Conservation (phyloP, 2,329 filamentous ascomycete genomes). For the Fusarium sp. region DNA sequence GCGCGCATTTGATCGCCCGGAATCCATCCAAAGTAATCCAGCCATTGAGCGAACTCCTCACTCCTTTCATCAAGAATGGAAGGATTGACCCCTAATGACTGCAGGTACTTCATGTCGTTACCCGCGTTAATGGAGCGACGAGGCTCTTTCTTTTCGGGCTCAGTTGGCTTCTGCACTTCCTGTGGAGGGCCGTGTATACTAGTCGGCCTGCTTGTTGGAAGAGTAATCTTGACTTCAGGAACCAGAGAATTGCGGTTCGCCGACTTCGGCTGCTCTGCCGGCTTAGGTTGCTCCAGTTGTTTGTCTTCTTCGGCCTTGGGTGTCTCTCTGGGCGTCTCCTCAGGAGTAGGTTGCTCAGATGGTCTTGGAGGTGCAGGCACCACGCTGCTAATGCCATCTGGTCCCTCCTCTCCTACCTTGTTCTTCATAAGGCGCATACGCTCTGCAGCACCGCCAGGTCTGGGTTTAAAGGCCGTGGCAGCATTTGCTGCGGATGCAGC, state of each 20-base stretch:
- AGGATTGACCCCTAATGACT: conserved; percentile 81
- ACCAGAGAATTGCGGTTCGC: conserved; percentile 54
- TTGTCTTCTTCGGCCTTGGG: conserved; percentile 14
- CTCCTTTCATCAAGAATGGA: conserved; percentile 80
- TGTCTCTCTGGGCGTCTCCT: conserved; percentile 17
- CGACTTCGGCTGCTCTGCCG: conserved; percentile 46
- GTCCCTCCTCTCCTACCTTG: conserved; percentile 72
- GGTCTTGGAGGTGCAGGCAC: conserved; percentile 79
- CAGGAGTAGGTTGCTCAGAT: conserved; percentile 38
- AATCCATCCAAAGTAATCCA: conserved; percentile 91
- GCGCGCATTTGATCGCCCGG: conserved; percentile 78
- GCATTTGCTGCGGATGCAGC: conserved; percentile 67
- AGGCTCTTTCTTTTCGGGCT: conserved; percentile 56
- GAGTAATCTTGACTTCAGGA: conserved; percentile 70
- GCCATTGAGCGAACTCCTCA: conserved; percentile 82
- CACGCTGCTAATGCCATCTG: conserved; percentile 90
- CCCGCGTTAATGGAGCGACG: conserved; percentile 73
- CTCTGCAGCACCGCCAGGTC: conserved; percentile 87
- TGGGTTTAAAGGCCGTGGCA: conserved; percentile 79
- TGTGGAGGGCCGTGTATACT: conserved; percentile 56
- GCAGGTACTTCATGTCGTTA: conserved; percentile 82
- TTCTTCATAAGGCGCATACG: conserved; percentile 73
- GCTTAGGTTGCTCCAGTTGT: conserved; percentile 21
- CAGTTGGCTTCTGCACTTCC: conserved; percentile 50
- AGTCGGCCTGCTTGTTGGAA: conserved; percentile 56